A percentile compares a stretch with the other conserved stretches of the same genome.
Conservation (phyloP, 768 basidiomycete species). For the Strobilomyces echinocephalus region DNA sequence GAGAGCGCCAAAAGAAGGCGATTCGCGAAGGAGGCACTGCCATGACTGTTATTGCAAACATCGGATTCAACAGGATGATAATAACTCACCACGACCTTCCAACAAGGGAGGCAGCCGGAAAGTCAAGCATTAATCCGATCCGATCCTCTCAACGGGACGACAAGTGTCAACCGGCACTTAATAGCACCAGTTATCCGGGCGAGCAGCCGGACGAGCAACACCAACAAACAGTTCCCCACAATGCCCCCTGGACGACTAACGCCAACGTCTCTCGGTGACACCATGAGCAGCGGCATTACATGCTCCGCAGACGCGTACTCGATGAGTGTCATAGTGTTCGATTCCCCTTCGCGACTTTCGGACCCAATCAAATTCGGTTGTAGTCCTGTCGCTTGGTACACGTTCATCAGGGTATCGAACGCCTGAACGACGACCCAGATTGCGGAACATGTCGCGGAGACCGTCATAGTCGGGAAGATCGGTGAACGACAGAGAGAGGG, state of each 20-base stretch:
- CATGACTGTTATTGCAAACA: neutral
- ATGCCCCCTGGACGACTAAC: slow-evolving; percentile 9
- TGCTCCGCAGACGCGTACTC: slow-evolving; percentile 31
- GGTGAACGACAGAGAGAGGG: slow-evolving; percentile 78
- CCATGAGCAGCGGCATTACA: slow-evolving; percentile 29
- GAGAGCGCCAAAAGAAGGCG: neutral
- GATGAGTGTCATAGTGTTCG: slow-evolving; percentile 20
- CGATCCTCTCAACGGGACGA: slow-evolving; percentile 1
- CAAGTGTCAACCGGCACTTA: slow-evolving; percentile 1
- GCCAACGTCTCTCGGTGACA: slow-evolving; percentile 24
- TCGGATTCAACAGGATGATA: neutral
- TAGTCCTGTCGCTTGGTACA: slow-evolving; percentile 12
- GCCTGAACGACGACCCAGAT: slow-evolving; percentile 49
- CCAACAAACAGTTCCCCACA: slow-evolving; percentile 4
- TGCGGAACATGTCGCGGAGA: slow-evolving; percentile 66
- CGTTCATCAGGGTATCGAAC: slow-evolving; percentile 35
- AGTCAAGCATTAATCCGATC: neutral
- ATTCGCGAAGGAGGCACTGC: neutral
- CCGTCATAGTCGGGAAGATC: slow-evolving; percentile 89
- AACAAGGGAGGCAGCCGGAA: neutral
- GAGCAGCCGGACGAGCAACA: neutral
- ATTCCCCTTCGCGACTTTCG: slow-evolving; percentile 31
- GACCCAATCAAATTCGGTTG: slow-evolving; percentile 43
- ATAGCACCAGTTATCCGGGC: neutral
- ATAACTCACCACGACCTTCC: slow-evolving; percentile 7